Percentiles rank a stretch among this genome's conserved stretches.
phyloP scores from a whole-genome alignment of 805 yeast species.

The Jamesozyma piceae region DNA sequence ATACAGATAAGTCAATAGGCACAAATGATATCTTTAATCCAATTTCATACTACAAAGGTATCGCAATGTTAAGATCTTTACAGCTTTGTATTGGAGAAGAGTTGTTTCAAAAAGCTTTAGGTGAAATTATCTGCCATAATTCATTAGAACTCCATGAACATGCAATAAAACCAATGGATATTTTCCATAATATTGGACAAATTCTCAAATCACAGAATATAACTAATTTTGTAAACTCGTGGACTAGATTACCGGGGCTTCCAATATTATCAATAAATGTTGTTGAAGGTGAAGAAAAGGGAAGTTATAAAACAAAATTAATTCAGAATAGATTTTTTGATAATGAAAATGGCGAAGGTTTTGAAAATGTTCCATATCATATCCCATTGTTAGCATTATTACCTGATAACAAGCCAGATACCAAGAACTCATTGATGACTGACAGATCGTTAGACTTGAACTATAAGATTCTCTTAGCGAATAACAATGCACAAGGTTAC shows the following conservation, averaged over 20 bases:
- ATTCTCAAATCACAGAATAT: constrained; percentile 20
- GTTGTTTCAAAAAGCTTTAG: constrained; percentile 15
- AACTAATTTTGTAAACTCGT: constrained; percentile 34
- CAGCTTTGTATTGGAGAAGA: constrained; percentile 18
- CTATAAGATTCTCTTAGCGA: constrained; percentile 14
- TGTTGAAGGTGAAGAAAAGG: constrained; percentile 14
- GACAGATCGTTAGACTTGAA: constrained; percentile 20
- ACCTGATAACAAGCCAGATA: constrained; percentile 13
- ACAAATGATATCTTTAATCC: constrained; percentile 27
- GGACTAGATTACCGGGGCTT: constrained; percentile 52
- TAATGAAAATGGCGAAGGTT: constrained; percentile 15
- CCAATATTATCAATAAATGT: constrained; percentile 40
- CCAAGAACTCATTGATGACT: constrained; percentile 19
- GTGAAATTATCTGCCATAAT: constrained; percentile 9
- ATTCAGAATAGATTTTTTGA: constrained; percentile 34
- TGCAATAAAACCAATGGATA: constrained; percentile 26
- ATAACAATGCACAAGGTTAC: constrained; percentile 32
- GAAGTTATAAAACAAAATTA: constrained; percentile 23
- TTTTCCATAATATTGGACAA: constrained; percentile 20
- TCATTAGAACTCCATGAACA: constrained; percentile 9
- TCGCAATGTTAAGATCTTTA: constrained; percentile 23
- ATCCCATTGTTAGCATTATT: constrained; percentile 41
- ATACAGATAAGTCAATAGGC: constrained; percentile 1
- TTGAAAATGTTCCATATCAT: constrained; percentile 53
- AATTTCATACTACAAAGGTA: constrained; percentile 28